phyloP scores from a whole-genome alignment of 192 early-diverging fungal genomes.

The Chytriomyces sp. region DNA sequence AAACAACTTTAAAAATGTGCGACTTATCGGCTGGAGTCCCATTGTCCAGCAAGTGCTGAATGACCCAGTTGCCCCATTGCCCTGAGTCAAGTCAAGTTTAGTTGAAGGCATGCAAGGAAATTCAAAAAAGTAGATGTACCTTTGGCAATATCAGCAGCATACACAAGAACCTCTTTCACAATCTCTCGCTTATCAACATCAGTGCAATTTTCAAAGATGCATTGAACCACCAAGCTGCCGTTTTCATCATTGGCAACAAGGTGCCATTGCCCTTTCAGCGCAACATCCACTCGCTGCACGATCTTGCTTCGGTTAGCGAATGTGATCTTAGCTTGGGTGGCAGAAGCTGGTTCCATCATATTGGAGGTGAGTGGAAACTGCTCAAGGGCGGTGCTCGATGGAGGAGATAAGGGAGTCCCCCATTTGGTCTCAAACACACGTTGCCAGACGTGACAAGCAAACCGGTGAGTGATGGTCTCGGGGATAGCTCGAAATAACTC shows the following conservation, averaged over 20 bases:
- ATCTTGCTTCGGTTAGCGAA: constrained; percentile 35
- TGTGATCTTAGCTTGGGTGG: constrained; percentile 30
- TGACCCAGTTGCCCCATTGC: constrained; percentile 86
- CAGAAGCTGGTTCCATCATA: constrained; percentile 32
- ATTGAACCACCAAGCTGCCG: constrained; percentile 74
- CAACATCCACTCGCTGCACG: constrained; percentile 62
- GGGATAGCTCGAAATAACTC: constrained; percentile 65
- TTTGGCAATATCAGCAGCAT: constrained; percentile 65
- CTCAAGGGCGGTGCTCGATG: constrained; percentile 4
- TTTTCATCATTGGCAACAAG: constrained; percentile 75
- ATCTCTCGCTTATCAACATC: constrained; percentile 68
- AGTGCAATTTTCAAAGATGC: constrained; percentile 74
- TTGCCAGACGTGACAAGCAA: constrained; percentile 83
- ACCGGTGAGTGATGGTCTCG: constrained; percentile 74
- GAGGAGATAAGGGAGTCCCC: constrained; percentile 26
- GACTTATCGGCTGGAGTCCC: constrained; percentile 56
- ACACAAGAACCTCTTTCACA: constrained; percentile 62
- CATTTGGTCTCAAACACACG: constrained; percentile 75
- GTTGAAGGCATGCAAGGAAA: neutral
- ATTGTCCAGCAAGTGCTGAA: constrained; percentile 76
- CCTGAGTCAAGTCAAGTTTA: constrained; percentile 33
- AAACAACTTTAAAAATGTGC: constrained; percentile 50
- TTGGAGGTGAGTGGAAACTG: constrained; percentile 24
- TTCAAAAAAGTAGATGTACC: constrained; percentile 30
- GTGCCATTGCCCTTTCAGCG: constrained; percentile 63